A percentile compares a stretch with the other conserved stretches of the same genome.
phyloP scores from a whole-genome alignment of 179 eudicot species.

The Gypsophila paniculata region DNA sequence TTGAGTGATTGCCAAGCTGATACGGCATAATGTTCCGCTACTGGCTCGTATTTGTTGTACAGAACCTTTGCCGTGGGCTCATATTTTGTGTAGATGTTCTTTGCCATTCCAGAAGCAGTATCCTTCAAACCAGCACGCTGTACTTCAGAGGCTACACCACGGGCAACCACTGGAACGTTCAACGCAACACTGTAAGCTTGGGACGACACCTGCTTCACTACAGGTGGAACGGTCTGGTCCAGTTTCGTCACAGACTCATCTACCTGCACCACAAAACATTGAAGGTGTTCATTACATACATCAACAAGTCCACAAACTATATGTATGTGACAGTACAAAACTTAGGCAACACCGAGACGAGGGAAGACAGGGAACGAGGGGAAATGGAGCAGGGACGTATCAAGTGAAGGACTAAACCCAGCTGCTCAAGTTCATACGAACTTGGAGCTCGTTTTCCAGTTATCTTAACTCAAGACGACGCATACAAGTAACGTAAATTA shows the following conservation, averaged over 20 bases:
- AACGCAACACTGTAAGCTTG: constrained; percentile 61
- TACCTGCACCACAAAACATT: constrained; percentile 40
- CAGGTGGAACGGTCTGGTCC: constrained; percentile 57
- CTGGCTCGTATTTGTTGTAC: constrained; percentile 74
- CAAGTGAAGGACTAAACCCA: no score
- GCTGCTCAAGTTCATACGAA: no score
- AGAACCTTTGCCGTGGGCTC: constrained; percentile 79
- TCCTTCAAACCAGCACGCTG: constrained; percentile 59
- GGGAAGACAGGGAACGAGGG: no score
- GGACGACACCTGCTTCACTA: constrained; percentile 54
- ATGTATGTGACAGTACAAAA: no score
- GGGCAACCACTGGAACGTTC: constrained; percentile 68
- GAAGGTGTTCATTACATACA: not conserved
- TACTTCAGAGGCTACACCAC: constrained; percentile 65
- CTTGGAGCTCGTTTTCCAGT: no score
- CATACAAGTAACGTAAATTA: no score
- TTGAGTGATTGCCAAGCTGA: constrained; percentile 81
- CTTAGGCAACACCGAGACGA: no score
- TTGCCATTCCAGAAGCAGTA: constrained; percentile 74
- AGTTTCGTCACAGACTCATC: constrained; percentile 65
- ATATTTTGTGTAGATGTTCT: constrained; percentile 56
- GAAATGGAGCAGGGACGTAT: no score
- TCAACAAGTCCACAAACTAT: not conserved
- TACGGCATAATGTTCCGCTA: constrained; percentile 87
- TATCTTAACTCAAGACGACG: no score